Conservation (phyloP, 2,329 filamentous ascomycete species). For the Stachybotrys echinatus region DNA sequence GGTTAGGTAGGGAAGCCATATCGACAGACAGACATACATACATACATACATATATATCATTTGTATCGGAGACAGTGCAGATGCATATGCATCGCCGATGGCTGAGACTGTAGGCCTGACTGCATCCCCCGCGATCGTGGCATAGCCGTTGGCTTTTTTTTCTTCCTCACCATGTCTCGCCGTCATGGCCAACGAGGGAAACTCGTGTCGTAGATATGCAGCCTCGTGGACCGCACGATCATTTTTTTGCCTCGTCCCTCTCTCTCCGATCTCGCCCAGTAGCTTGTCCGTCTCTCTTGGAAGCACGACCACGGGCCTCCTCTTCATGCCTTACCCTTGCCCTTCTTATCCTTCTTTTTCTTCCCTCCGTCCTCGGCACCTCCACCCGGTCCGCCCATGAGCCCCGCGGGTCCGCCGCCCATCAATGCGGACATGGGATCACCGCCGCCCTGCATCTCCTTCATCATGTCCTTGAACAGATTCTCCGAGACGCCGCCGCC, state of each 20-base stretch:
- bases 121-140: too few species aligned
- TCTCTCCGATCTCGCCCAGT: too few species aligned
- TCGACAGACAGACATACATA: background rate
- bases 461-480: slow-evolving; percentile 94
- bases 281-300: too few species aligned
- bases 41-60: background rate
- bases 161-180: too few species aligned
- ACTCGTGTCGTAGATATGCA: too few species aligned
- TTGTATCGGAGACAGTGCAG: background rate
- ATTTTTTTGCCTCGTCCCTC: too few species aligned
- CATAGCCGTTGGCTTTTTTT: too few species aligned
- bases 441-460: slow-evolving; percentile 65
- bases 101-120: background rate
- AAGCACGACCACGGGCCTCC: too few species aligned
- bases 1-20: background rate
- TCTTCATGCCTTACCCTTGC: slow-evolving; percentile 30
- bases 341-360: slow-evolving; percentile 48
- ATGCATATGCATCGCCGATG: background rate
- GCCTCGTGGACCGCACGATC: too few species aligned
- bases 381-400: slow-evolving; percentile 17
- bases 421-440: slow-evolving; percentile 40
- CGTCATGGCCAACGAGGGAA: too few species aligned
- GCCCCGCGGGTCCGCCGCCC: slow-evolving; percentile 26
- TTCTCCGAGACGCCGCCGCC: slow-evolving; percentile 94
- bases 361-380: slow-evolving; percentile 23